A percentile compares a stretch with the other conserved stretches of the same genome.
Evolutionary conservation across 2,329 filamentous ascomycete species (phyloP).

Genomic region (Fusarium sp.): DNA sequence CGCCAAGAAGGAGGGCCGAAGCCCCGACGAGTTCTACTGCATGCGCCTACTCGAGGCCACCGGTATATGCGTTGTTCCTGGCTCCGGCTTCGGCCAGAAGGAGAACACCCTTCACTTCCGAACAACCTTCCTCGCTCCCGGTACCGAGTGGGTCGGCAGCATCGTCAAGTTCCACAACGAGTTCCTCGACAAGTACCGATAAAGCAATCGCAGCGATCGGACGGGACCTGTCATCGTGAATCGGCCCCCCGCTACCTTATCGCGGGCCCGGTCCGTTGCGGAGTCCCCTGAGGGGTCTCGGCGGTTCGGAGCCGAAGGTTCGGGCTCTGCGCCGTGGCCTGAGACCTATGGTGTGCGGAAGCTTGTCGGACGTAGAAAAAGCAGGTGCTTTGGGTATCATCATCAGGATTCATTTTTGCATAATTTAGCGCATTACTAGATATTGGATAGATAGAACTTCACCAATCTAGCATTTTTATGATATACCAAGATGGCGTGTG

Average conservation of each 20-base stretch:
- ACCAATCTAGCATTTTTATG: constrained; percentile 38
- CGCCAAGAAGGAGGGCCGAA: constrained; percentile 79
- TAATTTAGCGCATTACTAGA: constrained; percentile 36
- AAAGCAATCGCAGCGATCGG: constrained; percentile 27
- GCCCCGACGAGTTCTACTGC: constrained; percentile 94
- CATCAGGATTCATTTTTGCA: constrained; percentile 23
- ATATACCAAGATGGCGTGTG: constrained; percentile 9
- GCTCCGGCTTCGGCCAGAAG: constrained; percentile 94
- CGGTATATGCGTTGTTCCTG: constrained; percentile 93
- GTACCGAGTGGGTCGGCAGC: constrained; percentile 92
- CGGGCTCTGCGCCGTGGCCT: constrained; percentile 7
- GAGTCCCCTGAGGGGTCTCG: constrained; percentile 22
- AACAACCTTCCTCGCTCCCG: constrained; percentile 96
- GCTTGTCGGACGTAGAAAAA: constrained; percentile 8
- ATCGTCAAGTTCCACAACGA: constrained; percentile 92
- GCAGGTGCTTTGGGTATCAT: constrained; percentile 7
- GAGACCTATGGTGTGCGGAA: constrained; percentile 21
- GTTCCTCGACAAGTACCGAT: constrained; percentile 87
- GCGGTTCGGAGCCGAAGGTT: constrained; percentile 21
- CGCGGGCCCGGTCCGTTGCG: constrained; percentile 16
- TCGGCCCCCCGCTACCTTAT: constrained; percentile 5
- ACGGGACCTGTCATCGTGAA: background rate
- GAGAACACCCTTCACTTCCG: constrained; percentile 93
- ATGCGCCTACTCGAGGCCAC: constrained; percentile 92
- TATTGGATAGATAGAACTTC: constrained; percentile 38